A percentile compares a stretch with the other conserved stretches of the same genome.
phyloP scores from a whole-genome alignment of 306 rosid genomes.

The Cicer bijugum region DNA sequence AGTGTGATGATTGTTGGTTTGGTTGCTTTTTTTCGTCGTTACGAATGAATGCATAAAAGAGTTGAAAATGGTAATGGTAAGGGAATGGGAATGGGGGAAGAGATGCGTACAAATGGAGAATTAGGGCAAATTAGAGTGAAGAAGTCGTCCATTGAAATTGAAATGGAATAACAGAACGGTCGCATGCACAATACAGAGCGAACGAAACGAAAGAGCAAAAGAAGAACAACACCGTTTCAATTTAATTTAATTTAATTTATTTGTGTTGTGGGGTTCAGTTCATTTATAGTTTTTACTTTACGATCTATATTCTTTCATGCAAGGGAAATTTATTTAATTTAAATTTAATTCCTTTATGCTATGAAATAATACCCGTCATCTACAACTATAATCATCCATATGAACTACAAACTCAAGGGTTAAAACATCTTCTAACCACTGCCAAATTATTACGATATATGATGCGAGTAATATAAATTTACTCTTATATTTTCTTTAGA shows the following conservation, averaged over 20 bases:
- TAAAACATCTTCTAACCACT: no score
- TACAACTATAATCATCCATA: no score
- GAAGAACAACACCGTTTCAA: neutral
- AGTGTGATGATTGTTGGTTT: neutral
- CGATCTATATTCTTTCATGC: neutral
- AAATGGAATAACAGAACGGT: neutral
- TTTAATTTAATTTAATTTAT: neutral
- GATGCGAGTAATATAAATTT: no score
- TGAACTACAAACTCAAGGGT: no score
- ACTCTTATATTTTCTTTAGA: no score
- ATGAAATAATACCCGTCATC: no score
- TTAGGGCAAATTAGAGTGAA: constrained; percentile 62
- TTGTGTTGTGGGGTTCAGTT: neutral
- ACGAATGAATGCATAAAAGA: neutral
- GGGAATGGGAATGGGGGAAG: constrained; percentile 4
- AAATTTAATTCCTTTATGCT: no score
- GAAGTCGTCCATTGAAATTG: constrained; percentile 57
- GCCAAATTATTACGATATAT: no score
- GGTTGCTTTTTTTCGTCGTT: neutral
- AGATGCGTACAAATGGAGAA: constrained; percentile 61
- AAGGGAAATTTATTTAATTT: neutral
- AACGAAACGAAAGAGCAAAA: neutral
- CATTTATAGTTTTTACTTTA: neutral
- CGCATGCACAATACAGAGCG: neutral
- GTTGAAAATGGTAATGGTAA: neutral